Conservation (phyloP, 2,329 filamentous ascomycete genomes). For the Cordyceps tenuipes region DNA sequence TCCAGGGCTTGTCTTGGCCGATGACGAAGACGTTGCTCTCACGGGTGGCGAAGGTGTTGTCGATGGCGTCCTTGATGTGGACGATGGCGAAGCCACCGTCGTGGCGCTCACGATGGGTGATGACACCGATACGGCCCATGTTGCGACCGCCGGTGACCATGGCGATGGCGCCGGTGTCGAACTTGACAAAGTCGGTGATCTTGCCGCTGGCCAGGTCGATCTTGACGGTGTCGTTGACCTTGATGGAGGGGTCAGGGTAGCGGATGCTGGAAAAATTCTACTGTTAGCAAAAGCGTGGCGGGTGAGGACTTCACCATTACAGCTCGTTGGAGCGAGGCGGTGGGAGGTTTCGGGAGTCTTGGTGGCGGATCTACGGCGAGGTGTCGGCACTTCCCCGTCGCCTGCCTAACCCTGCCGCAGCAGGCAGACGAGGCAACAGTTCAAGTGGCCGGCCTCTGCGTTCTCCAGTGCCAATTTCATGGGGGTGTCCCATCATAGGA, state of each 20-base stretch:
- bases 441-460: neutral
- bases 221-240: constrained; percentile 99
- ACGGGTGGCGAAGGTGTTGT: constrained; percentile 99
- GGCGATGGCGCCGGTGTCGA: constrained; percentile 95
- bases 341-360: neutral
- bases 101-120: constrained; percentile 99
- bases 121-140: constrained; percentile 99
- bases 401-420: constrained; percentile 5
- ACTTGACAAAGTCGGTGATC: constrained; percentile 96
- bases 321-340: constrained; percentile 20
- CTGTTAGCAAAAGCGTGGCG: constrained; percentile 31
- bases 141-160: constrained; percentile 99
- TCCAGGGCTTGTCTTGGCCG: constrained; percentile 96
- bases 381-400: neutral
- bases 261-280: constrained; percentile 63
- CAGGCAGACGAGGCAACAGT: constrained; percentile 8
- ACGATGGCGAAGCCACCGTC: constrained; percentile 99
- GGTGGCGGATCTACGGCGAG: constrained; percentile 6
- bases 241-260: constrained; percentile 96
- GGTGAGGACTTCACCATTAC: constrained; percentile 11
- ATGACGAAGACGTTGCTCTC: constrained; percentile 99
- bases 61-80: constrained; percentile 99
- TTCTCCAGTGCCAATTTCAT: neutral
- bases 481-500: neutral
- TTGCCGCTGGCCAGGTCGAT: constrained; percentile 95